Conservation (phyloP, 2,329 filamentous ascomycete species). For the Penicillium freii region DNA sequence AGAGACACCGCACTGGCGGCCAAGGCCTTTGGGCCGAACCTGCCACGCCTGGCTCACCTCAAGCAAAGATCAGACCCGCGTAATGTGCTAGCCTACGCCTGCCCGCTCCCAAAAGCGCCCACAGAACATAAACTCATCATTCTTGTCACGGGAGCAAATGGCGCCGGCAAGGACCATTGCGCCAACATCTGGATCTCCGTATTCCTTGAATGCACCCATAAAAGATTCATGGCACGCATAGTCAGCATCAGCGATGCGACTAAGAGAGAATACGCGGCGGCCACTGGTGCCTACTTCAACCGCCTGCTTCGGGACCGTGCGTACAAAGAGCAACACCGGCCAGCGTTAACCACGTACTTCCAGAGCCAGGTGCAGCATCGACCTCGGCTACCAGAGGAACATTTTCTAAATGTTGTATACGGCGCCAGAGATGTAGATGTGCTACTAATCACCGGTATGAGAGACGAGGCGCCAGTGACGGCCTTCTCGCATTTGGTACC, state of each 20-base stretch:
- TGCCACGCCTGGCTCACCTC: conserved; percentile 49
- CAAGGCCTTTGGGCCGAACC: conserved; percentile 59
- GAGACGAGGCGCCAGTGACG: conserved; percentile 59
- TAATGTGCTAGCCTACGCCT: conserved; percentile 56
- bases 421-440: conserved; percentile 50
- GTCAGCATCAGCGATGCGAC: conserved; percentile 58
- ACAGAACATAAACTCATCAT: conserved; percentile 51
- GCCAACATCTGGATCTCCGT: conserved; percentile 52
- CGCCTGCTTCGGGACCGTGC: conserved; percentile 53
- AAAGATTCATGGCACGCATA: conserved; percentile 39
- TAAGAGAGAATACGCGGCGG: conserved; percentile 58
- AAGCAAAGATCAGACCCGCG: conserved; percentile 52
- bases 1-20: conserved; percentile 53
- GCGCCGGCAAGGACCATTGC: conserved; percentile 62
- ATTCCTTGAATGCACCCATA: conserved; percentile 31
- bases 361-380: conserved; percentile 43
- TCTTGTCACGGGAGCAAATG: conserved; percentile 53
- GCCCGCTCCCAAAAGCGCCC: conserved; percentile 49
- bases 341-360: conserved; percentile 54
- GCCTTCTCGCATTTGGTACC: conserved; percentile 56
- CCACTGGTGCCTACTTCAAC: conserved; percentile 48
- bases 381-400: conserved; percentile 51
- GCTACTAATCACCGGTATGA: conserved; percentile 62
- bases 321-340: conserved; percentile 63
- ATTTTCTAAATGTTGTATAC: conserved; percentile 51